phyloP scores from a whole-genome alignment of 768 basidiomycete species.

The Termitomyces bulborhizus region DNA sequence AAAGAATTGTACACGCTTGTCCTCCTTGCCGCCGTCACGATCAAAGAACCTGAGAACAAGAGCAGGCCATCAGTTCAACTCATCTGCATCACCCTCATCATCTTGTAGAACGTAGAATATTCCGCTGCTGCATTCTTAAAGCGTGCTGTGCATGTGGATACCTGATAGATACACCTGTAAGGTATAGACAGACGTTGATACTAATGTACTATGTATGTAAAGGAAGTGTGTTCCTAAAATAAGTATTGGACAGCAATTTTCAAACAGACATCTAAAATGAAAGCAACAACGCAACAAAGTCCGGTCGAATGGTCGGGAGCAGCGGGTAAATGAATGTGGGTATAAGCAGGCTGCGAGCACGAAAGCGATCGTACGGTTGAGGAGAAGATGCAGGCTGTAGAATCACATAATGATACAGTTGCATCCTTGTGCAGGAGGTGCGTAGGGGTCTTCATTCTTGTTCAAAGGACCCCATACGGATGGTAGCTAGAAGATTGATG shows the following conservation, averaged over 20 bases:
- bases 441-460: conserved; percentile 91
- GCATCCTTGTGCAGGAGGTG: conserved; percentile 72
- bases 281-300: conserved; percentile 2
- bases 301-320: conserved; percentile 2
- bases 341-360: conserved; percentile 16
- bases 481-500: conserved; percentile 52
- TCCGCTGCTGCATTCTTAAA: conserved; percentile 4
- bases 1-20: conserved; percentile 8
- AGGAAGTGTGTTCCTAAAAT: conserved; percentile 1
- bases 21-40: conserved; percentile 14
- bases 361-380: not conserved
- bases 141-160: conserved; percentile 12
- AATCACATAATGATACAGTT: conserved; percentile 67
- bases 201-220: conserved; percentile 7
- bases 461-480: conserved; percentile 92
- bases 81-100: conserved; percentile 3
- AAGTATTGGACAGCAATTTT: not conserved
- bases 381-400: not conserved
- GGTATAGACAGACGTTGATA: conserved; percentile 4
- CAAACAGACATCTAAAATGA: conserved; percentile 1
- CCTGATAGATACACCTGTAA: not conserved
- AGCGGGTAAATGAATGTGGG: conserved; percentile 19
- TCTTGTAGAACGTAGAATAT: conserved; percentile 1
- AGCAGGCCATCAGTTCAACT: conserved; percentile 11
- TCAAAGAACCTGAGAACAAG: conserved; percentile 13